Evolutionary conservation across 495 filamentous ascomycete species (phyloP).

Genomic region (Umbilicaria muhlenbergii): DNA sequence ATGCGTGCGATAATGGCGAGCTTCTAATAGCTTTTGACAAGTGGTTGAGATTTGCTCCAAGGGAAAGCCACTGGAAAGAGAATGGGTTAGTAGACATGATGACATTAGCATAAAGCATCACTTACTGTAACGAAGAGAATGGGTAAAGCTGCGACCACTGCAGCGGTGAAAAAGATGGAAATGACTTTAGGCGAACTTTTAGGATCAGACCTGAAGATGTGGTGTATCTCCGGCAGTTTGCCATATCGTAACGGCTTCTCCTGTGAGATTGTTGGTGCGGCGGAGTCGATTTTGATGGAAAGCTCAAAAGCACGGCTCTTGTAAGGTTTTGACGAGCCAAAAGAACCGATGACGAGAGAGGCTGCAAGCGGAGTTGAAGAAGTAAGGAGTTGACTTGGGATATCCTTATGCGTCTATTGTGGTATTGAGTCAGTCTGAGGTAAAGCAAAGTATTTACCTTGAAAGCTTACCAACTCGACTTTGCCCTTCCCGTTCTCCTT

Average conservation of each 20-base stretch:
- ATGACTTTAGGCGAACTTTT: slow-evolving; percentile 71
- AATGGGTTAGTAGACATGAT: slow-evolving; percentile 6
- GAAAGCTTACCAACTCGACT: slow-evolving; percentile 56
- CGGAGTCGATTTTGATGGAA: slow-evolving; percentile 42
- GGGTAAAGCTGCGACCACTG: slow-evolving; percentile 56
- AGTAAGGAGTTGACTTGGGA: slow-evolving; percentile 68
- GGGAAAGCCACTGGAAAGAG: slow-evolving; percentile 46
- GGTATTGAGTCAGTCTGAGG: not conserved
- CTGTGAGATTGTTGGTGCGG: slow-evolving; percentile 37
- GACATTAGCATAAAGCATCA: slow-evolving; percentile 4
- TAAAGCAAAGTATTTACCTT: not conserved
- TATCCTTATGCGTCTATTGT: slow-evolving; percentile 67
- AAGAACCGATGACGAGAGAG: slow-evolving; percentile 70
- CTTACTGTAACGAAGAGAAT: slow-evolving; percentile 55
- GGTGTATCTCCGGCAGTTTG: slow-evolving; percentile 70
- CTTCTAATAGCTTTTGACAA: slow-evolving; percentile 52
- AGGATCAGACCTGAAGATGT: slow-evolving; percentile 72
- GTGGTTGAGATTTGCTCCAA: slow-evolving; percentile 78
- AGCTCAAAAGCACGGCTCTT: slow-evolving; percentile 52
- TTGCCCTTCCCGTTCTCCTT: slow-evolving; percentile 73
- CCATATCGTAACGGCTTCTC: slow-evolving; percentile 60
- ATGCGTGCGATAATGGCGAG: slow-evolving; percentile 60
- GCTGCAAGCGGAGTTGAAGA: slow-evolving; percentile 52
- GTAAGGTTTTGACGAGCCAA: slow-evolving; percentile 56
- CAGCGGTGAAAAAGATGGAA: slow-evolving; percentile 57